These are phyloP conservation scores for Glycine soja DNA, from an alignment of 306 rosid species.

Conservation along the genomic window DNA sequence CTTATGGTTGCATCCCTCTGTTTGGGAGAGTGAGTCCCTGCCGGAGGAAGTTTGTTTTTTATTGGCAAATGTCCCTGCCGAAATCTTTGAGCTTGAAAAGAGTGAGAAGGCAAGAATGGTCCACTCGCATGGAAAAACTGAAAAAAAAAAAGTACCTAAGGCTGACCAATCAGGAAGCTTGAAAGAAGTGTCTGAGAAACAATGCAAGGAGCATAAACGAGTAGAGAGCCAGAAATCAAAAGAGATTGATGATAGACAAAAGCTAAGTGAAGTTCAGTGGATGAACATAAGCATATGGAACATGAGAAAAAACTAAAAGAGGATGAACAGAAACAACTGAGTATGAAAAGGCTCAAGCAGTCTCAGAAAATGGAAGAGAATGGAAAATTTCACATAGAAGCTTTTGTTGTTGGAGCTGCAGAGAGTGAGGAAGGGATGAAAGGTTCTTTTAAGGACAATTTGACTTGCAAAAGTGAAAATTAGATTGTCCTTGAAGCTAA, in stretches of 20 bases:
- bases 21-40: no score
- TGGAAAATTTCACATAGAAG: slow-evolving; percentile 45
- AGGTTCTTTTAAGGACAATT: slow-evolving; percentile 34
- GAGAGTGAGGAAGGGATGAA: slow-evolving; percentile 44
- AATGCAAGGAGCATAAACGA: slow-evolving; percentile 45
- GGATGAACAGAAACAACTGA: slow-evolving; percentile 39
- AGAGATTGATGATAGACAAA: slow-evolving; percentile 48
- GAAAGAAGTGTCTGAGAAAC: slow-evolving; percentile 48
- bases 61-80: slow-evolving; percentile 51
- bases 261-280: slow-evolving; percentile 51
- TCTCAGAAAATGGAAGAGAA: slow-evolving; percentile 47
- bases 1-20: no score
- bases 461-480: slow-evolving; percentile 40
- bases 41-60: no score
- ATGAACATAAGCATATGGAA: slow-evolving; percentile 50
- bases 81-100: slow-evolving; percentile 48
- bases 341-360: slow-evolving; percentile 40
- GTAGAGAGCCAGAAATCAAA: slow-evolving; percentile 36
- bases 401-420: slow-evolving; percentile 43
- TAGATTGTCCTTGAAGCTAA: slow-evolving; percentile 47
- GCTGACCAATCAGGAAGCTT: slow-evolving; percentile 51
- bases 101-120: slow-evolving; percentile 48
- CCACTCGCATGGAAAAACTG: slow-evolving; percentile 50
- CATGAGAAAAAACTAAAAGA: slow-evolving; percentile 50
- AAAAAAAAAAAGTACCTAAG: slow-evolving; percentile 42